Conservation (phyloP, 2,329 filamentous ascomycete species). For the Neonectria coccinea region DNA sequence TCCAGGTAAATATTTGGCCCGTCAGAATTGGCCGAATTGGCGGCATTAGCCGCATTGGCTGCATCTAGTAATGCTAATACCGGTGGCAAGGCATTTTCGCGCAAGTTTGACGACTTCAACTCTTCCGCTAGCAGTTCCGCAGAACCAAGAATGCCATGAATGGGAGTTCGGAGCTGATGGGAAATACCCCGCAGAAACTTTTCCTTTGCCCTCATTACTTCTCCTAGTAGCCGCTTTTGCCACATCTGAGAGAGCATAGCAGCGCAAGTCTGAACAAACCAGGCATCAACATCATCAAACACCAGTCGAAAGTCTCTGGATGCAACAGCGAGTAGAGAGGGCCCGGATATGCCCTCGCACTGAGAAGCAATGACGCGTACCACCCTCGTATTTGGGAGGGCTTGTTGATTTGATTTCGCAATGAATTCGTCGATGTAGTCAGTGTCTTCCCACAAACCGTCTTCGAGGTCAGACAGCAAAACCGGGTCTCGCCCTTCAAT, state of each 20-base stretch:
- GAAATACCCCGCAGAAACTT: slow-evolving; percentile 59
- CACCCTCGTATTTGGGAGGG: slow-evolving; percentile 43
- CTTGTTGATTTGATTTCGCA: slow-evolving; percentile 49
- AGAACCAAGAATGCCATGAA: slow-evolving; percentile 58
- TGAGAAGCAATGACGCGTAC: slow-evolving; percentile 54
- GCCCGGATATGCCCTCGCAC: slow-evolving; percentile 48
- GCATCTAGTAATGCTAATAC: slow-evolving; percentile 12
- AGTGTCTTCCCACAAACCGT: slow-evolving; percentile 59
- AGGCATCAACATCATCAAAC: slow-evolving; percentile 60
- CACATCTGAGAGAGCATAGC: slow-evolving; percentile 52
- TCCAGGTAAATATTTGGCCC: slow-evolving; percentile 41
- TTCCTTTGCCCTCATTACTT: slow-evolving; percentile 58
- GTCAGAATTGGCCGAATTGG: not conserved
- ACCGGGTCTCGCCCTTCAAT: slow-evolving; percentile 47
- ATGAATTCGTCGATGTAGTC: slow-evolving; percentile 55
- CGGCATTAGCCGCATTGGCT: slow-evolving; percentile 17
- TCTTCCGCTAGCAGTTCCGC: slow-evolving; percentile 57
- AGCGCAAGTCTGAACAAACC: slow-evolving; percentile 58
- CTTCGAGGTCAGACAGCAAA: slow-evolving; percentile 45
- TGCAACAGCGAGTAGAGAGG: slow-evolving; percentile 53
- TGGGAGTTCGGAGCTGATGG: slow-evolving; percentile 60
- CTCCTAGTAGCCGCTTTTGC: slow-evolving; percentile 53
- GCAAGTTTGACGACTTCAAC: slow-evolving; percentile 42
- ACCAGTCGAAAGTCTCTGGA: slow-evolving; percentile 56
- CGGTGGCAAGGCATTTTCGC: not conserved